A percentile compares a stretch with the other conserved stretches of the same genome.
Evolutionary conservation across 1,139 yeast genomes (phyloP).

Genomic region (Pichia sp.): DNA sequence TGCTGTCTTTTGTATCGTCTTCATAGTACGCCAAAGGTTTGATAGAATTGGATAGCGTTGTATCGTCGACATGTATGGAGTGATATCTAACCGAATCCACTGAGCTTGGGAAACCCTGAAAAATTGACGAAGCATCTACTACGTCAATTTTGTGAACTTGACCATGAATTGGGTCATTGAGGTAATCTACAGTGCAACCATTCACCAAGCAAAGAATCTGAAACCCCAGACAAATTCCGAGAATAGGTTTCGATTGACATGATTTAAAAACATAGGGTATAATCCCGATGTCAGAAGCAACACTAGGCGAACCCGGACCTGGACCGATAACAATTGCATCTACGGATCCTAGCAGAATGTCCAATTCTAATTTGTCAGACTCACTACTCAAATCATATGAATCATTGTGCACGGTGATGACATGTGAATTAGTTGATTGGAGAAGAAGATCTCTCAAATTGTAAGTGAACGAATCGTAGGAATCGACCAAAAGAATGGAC

Average conservation of each 20-base stretch:
- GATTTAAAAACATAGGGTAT: slow-evolving; percentile 49
- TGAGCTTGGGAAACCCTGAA: slow-evolving; percentile 35
- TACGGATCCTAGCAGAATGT: slow-evolving; percentile 44
- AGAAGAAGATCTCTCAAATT: slow-evolving; percentile 68
- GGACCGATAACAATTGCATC: slow-evolving; percentile 89
- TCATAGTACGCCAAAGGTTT: slow-evolving; percentile 56
- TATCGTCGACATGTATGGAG: slow-evolving; percentile 59
- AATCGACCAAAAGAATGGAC: slow-evolving; percentile 71
- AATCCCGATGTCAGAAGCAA: slow-evolving; percentile 64
- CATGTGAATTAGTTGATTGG: slow-evolving; percentile 48
- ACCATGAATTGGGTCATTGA: slow-evolving; percentile 74
- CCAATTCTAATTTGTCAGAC: slow-evolving; percentile 30
- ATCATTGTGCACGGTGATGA: slow-evolving; percentile 71
- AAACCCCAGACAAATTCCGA: slow-evolving; percentile 93
- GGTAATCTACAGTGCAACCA: slow-evolving; percentile 53
- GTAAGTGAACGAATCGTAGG: slow-evolving; percentile 91
- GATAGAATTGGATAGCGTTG: slow-evolving; percentile 29
- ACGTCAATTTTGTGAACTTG: slow-evolving; percentile 60
- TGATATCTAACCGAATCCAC: slow-evolving; percentile 84
- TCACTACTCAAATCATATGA: slow-evolving; percentile 41
- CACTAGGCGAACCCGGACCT: slow-evolving; percentile 90
- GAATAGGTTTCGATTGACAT: slow-evolving; percentile 52
- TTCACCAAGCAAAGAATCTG: slow-evolving; percentile 69
- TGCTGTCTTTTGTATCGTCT: slow-evolving; percentile 19
- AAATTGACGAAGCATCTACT: slow-evolving; percentile 34